Evolutionary conservation across 176 grass and related monocot genomes (phyloP), one percentile per base, ranked within the genome.

Genomic region (Otatea glauca): DNA sequence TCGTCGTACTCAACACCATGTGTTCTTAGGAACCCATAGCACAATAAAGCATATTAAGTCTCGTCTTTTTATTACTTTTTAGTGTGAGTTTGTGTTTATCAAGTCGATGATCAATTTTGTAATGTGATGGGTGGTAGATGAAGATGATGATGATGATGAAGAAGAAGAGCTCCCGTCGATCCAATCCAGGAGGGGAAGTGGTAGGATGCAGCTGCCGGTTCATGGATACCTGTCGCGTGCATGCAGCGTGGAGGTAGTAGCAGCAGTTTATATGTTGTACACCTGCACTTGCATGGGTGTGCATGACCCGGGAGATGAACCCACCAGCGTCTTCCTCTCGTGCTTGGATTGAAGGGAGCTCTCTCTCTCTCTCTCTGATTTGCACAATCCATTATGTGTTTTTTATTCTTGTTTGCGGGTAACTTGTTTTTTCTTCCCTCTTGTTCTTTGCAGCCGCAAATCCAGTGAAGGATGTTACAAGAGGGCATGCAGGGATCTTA

Each of bases 301-400:
- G 86, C 88, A 89, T 95, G 93, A 86, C 72, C 88, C 69, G 75
- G 91, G 91, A 95, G 93, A 92, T 79, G 91, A 90, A 64, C 72
- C 90, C 78, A 77, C 83, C 89, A 86, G 2, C 76, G 65, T 72
- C 93, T 87, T 91, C 77, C 89, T 83, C 84, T 95, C 80, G 72
- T 89, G 83, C 83, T 95, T 95, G 93, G 91, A 95, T 92, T 95
- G 93, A 95, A 95, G 93, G 93, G 93, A 92, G 90, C 90, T 95
- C 93, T 74, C 86, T 75, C 50, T 81, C 32, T 49, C 61, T 61
- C 9, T 47, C 35, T 55, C 5, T 60, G 7, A 12, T 74, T n/a
- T 43, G 3, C 16, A 56, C n/a, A 68, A 58, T 17, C 5, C 10
- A 20, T 9, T 81, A 41, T 18, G 20, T 15, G 7, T 42, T 56